Evolutionary conservation across 331 rosid genomes (phyloP), one percentile per base, ranked within the genome.

Genomic region (Quercus lobata): DNA sequence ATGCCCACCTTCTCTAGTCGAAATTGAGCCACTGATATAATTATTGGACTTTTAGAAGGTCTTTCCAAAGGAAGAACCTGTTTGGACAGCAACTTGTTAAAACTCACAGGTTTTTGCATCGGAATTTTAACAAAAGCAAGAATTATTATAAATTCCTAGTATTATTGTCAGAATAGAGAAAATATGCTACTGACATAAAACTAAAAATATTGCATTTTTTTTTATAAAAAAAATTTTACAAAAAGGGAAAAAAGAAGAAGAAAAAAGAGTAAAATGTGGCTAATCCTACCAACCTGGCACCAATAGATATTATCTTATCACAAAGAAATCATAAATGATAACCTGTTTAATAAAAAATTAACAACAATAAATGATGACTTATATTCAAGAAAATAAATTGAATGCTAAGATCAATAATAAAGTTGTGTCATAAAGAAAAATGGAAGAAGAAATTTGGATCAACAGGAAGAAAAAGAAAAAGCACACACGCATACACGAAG

Each of bases 1-100:
- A 83, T 84, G 80, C 96, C 82, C 90, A 96, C 98, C 99, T 95
- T 93, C 91, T 93, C 99, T 2, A 97, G 97, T 75, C 92, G 97
- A 88, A 93, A 96, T 85, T 96, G 98, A 81, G 99, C 98, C 86
- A 95, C 97, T 3, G 98, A 95, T 83, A 95, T 83, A 74, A 95
- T 76, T 62, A 87, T 74, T 21, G 92, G 91, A 60, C 79, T 79
- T 71, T 80, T 85, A 58, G 81, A 60, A 55, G 89, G 80, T 85
- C 97, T 88, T 84, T 91, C 93, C 91, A 96, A 85, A 65, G 97
- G 96, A 84, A 93, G 96, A 41, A 74, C 90, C 98, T 96, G 89
- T 19, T 53, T 60, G 72, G 79, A 81, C 55, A 74, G 79, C 57
- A 22, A 83, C 44, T 79, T 65, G 52, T 85, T 75, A 86, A 82